Conservation (phyloP, 345 rosid species). For the Salix suchowensis region DNA sequence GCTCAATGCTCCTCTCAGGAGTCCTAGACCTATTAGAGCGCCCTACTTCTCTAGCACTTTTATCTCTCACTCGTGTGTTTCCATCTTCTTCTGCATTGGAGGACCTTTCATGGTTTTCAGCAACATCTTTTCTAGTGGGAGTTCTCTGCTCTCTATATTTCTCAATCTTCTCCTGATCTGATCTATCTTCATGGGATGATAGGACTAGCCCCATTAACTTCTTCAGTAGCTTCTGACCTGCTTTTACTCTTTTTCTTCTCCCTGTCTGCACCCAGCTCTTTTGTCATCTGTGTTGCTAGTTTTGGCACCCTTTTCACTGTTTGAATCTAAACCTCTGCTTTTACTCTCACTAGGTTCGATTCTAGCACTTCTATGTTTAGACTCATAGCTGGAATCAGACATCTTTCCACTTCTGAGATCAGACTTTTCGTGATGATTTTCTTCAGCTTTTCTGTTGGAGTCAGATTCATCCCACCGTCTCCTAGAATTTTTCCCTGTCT, state of each 20-base stretch:
- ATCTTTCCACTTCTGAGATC: constrained; percentile 55
- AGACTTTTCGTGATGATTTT: constrained; percentile 37
- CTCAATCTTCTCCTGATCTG: constrained; percentile 49
- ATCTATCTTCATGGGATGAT: constrained; percentile 43
- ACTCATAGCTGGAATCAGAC: constrained; percentile 61
- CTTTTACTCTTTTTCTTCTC: constrained; percentile 54
- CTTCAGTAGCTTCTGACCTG: constrained; percentile 50
- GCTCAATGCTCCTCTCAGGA: constrained; percentile 64
- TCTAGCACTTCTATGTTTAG: constrained; percentile 46
- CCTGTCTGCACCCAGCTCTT: constrained; percentile 49
- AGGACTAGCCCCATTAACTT: constrained; percentile 67
- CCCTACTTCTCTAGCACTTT: constrained; percentile 44
- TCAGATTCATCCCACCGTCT: constrained; percentile 86
- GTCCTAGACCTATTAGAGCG: constrained; percentile 63
- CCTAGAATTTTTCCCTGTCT: constrained; percentile 54
- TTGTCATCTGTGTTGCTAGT: constrained; percentile 62
- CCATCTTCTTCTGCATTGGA: constrained; percentile 59
- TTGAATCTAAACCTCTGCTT: constrained; percentile 41
- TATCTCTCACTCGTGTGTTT: constrained; percentile 43
- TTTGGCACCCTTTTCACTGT: constrained; percentile 53
- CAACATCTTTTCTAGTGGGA: constrained; percentile 43
- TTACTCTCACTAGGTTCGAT: constrained; percentile 55
- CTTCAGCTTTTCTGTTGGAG: constrained; percentile 48
- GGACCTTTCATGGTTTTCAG: constrained; percentile 50
- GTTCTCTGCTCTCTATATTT: constrained; percentile 53